Evolutionary conservation across 495 filamentous ascomycete genomes (phyloP).

Genomic region (Rhizodiscina lignyota): DNA sequence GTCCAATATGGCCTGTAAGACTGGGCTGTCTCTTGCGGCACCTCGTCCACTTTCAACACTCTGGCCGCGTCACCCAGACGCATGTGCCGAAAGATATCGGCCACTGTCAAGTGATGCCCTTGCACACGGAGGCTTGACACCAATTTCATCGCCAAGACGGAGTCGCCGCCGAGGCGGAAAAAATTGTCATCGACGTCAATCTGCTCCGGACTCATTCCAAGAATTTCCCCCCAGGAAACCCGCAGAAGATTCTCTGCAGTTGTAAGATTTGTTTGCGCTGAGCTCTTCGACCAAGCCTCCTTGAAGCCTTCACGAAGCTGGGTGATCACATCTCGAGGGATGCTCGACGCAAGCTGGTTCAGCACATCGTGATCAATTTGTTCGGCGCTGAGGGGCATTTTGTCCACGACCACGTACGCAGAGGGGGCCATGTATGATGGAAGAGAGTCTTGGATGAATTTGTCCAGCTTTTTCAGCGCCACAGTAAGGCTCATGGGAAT

Average conservation of each 20-base stretch:
- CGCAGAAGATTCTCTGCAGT: slow-evolving; percentile 6
- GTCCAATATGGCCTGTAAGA: background rate
- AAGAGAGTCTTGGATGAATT: background rate
- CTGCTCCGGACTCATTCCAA: slow-evolving; percentile 2
- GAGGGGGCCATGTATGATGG: background rate
- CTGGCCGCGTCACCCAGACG: slow-evolving; percentile 6
- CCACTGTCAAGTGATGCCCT: slow-evolving; percentile 6
- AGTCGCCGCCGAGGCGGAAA: slow-evolving; percentile 38
- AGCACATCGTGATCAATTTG: too few species aligned
- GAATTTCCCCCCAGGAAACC: slow-evolving; percentile 4
- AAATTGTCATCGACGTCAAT: slow-evolving; percentile 31
- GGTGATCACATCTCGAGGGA: too few species aligned
- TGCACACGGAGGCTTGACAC: slow-evolving; percentile 15
- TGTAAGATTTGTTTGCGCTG: background rate
- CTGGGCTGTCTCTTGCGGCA: background rate
- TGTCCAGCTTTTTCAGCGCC: background rate
- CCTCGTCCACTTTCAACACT: background rate
- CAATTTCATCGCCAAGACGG: slow-evolving; percentile 37
- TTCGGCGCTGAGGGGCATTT: background rate
- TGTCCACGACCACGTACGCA: background rate
- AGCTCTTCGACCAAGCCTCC: background rate
- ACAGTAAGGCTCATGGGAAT: background rate
- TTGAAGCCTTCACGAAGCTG: background rate
- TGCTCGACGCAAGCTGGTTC: too few species aligned
- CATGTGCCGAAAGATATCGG: slow-evolving; percentile 7